Percentiles rank a stretch among this genome's conserved stretches.
Conservation (phyloP, 768 basidiomycete species). For the Xerocomellus intermedius region DNA sequence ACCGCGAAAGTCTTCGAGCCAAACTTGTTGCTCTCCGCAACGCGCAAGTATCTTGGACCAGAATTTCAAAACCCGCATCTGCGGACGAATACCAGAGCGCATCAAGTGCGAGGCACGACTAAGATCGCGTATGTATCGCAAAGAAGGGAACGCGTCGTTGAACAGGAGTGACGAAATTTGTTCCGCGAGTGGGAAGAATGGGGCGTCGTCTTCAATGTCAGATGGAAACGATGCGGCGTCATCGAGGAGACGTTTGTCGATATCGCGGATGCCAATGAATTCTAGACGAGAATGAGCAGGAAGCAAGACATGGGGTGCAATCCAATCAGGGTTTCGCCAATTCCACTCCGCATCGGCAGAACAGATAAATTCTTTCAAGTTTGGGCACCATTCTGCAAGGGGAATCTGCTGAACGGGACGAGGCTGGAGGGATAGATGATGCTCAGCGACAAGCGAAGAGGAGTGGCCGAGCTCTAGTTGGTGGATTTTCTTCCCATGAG, state of each 20-base stretch:
- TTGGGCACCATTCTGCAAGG: slow-evolving; percentile 69
- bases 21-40: slow-evolving; percentile 55
- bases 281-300: slow-evolving; percentile 59
- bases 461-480: slow-evolving; percentile 77
- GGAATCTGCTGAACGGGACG: slow-evolving; percentile 40
- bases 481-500: slow-evolving; percentile 58
- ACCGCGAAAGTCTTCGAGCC: slow-evolving; percentile 64
- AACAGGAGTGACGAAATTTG: slow-evolving; percentile 62
- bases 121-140: slow-evolving; percentile 64
- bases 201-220: slow-evolving; percentile 39
- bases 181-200: slow-evolving; percentile 64
- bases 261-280: slow-evolving; percentile 71
- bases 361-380: slow-evolving; percentile 67
- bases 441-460: slow-evolving; percentile 62
- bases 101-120: slow-evolving; percentile 57
- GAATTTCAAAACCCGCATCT: slow-evolving; percentile 41
- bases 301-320: slow-evolving; percentile 70
- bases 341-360: slow-evolving; percentile 80
- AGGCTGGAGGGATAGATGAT: slow-evolving; percentile 53
- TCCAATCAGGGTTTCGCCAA: slow-evolving; percentile 78
- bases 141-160: slow-evolving; percentile 57
- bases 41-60: slow-evolving; percentile 49
- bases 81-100: slow-evolving; percentile 37
- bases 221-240: slow-evolving; percentile 37
- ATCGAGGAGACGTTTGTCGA: slow-evolving; percentile 59